Percentiles rank a stretch among this genome's conserved stretches.
phyloP scores from a whole-genome alignment of 139 green algal genomes.

The Microglena sp. region DNA sequence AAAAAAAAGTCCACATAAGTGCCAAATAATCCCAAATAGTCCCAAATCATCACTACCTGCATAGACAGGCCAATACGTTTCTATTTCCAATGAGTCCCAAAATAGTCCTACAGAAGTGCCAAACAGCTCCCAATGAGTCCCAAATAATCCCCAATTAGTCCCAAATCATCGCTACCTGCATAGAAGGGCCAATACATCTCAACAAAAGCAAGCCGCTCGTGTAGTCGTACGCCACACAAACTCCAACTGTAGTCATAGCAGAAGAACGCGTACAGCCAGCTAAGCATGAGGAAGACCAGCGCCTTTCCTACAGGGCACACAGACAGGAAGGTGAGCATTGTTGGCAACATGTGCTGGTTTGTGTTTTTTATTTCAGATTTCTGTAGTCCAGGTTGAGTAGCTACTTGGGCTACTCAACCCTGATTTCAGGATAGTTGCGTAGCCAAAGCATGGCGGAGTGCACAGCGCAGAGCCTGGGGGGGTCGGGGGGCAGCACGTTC shows the following conservation, averaged over 20 bases:
- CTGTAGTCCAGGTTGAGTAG: too few relatives aligned
- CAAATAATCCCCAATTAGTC: not conserved
- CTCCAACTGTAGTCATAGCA: conserved; percentile 79
- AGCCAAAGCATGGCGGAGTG: too few relatives aligned
- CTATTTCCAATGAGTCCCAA: not conserved
- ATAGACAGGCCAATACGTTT: not conserved
- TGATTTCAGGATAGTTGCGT: too few relatives aligned
- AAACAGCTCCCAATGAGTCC: not conserved
- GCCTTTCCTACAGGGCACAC: conserved; percentile 28
- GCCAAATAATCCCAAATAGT: not conserved
- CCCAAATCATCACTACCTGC: not conserved
- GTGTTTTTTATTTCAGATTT: too few relatives aligned
- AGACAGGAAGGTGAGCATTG: not conserved
- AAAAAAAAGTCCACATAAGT: too few relatives aligned
- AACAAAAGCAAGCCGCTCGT: conserved; percentile 52
- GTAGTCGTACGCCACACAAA: conserved; percentile 41
- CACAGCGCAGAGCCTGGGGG: too few relatives aligned
- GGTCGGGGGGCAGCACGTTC: too few relatives aligned
- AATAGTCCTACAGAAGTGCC: not conserved
- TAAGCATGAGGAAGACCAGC: conserved; percentile 47
- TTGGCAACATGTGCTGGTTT: too few relatives aligned
- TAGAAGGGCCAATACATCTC: conserved; percentile 74
- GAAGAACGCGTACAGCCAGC: conserved; percentile 78
- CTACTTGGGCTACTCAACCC: too few relatives aligned
- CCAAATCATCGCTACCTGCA: too few relatives aligned